Evolutionary conservation across 148 eudicot species (phyloP), one percentile per base, ranked within the genome.

Genomic region (Chenopodium suecicum): DNA sequence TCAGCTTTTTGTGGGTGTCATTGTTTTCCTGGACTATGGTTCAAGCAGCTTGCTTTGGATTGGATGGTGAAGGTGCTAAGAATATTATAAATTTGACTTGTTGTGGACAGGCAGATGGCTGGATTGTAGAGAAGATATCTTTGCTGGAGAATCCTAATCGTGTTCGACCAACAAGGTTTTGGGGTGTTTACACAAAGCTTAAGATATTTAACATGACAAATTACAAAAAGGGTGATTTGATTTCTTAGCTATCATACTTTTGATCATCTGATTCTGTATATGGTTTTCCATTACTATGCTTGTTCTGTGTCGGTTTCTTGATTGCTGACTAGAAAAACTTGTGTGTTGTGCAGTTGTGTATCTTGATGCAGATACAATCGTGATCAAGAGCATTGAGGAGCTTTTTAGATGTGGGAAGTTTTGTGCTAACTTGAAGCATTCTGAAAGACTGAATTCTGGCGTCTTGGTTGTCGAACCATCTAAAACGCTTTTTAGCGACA

Each of bases 291-390:
- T 50, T 74, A 37, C 46, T 63, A 17, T 4, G 65, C 23, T 66
- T 68, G 29, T 9, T 22, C 20, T 20, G 32, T 31, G 56, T 22
- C 3, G n/a, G 9, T 17, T 23, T 29, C 60, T 54, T 54, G 60
- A 54, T 13, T 54, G 60, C 14, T 16, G 60, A 54, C 14, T 10
- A 54, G 16, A 17, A 80, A 13, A 66, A 25, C 13, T 34, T 65
- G 9, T 74, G 9, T 84, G 66, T 70, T 79, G 79, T 81, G 82
- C 93, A 96, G 99, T 96, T 89, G 98, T 96, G 81, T 96, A 96
- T 85, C 98, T 96, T 88, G 99, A 96, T 85, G 99, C 99, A 78
- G 99, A 96, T 89, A 94, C 99, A 32, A 94, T 96, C 63, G 99
- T 94, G 68, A 86, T 96, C 69, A 93, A 92, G 88, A 92, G 83